Percentiles rank a stretch among this genome's conserved stretches.
These are phyloP conservation scores for Calonectria honghensis DNA, from an alignment of 2,329 filamentous ascomycete species.

Conservation along the genomic window DNA sequence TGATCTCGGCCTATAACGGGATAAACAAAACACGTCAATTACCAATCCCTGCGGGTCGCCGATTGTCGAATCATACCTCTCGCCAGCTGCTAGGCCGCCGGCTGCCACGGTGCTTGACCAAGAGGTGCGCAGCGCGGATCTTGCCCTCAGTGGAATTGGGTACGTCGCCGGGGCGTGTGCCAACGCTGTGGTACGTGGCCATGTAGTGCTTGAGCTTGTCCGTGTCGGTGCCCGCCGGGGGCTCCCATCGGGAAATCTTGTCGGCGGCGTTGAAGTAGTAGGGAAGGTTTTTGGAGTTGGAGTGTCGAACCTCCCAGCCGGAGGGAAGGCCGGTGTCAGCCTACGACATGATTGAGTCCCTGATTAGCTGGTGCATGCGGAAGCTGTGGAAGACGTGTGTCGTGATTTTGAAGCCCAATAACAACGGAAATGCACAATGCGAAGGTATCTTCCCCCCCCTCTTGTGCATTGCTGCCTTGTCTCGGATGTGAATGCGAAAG, in stretches of 20 bases:
- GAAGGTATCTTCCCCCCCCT: neutral
- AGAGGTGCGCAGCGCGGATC: conserved; percentile 93
- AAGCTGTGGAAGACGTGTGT: neutral
- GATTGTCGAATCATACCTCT: conserved; percentile 69
- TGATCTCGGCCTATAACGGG: conserved; percentile 81
- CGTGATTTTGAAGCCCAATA: neutral
- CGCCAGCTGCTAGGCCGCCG: conserved; percentile 95
- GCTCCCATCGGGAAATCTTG: conserved; percentile 96
- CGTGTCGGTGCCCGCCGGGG: conserved; percentile 89
- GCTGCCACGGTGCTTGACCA: conserved; percentile 94
- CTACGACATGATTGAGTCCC: conserved; percentile 60
- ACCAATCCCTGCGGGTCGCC: neutral
- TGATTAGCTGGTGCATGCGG: conserved; percentile 35
- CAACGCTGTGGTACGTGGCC: conserved; percentile 86
- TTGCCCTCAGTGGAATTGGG: conserved; percentile 79
- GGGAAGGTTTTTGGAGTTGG: conserved; percentile 97
- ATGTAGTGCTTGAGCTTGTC: conserved; percentile 97
- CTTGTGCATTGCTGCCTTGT: conserved; percentile 15
- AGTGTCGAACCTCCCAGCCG: conserved; percentile 97
- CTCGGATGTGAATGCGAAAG: neutral
- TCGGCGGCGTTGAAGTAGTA: conserved; percentile 97
- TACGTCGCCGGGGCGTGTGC: conserved; percentile 63
- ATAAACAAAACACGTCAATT: conserved; percentile 25
- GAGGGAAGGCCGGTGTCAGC: conserved; percentile 87
- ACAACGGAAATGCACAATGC: neutral